Evolutionary conservation across 2,329 filamentous ascomycete species (phyloP).

Genomic region (Fusarium sp.): DNA sequence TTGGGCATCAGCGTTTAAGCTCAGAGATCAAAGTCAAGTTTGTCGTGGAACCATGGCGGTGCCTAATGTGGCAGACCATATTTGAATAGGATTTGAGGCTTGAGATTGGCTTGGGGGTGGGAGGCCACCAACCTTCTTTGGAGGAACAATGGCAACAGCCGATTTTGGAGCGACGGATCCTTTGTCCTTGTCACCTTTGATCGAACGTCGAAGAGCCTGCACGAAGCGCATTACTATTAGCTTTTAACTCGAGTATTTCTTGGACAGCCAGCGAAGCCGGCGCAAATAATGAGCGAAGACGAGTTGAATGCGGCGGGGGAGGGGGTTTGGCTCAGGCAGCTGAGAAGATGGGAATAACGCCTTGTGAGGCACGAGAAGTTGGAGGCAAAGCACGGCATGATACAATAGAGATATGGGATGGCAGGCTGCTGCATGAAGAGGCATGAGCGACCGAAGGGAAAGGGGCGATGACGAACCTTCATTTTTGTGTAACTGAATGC

Average conservation of each 20-base stretch:
- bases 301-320: conserved; percentile 26
- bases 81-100: conserved; percentile 29
- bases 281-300: conserved; percentile 23
- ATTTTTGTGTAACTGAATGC: conserved; percentile 51
- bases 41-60: conserved; percentile 30
- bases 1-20: conserved; percentile 36
- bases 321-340: conserved; percentile 18
- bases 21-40: conserved; percentile 18
- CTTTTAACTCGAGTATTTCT: conserved; percentile 35
- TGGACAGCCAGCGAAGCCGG: conserved; percentile 22
- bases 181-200: conserved; percentile 88
- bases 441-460: conserved; percentile 29
- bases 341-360: conserved; percentile 17
- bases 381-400: conserved; percentile 17
- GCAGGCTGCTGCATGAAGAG: conserved; percentile 14
- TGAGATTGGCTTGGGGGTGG: conserved; percentile 13
- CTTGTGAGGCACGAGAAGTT: conserved; percentile 16
- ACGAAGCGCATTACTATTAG: conserved; percentile 60
- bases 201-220: conserved; percentile 85
- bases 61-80: conserved; percentile 17
- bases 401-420: conserved; percentile 4
- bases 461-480: conserved; percentile 51
- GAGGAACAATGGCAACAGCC: conserved; percentile 87
- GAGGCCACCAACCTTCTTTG: conserved; percentile 80
- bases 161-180: conserved; percentile 86